Conservation (phyloP, 2,329 filamentous ascomycete species). For the Alternaria infectoria region DNA sequence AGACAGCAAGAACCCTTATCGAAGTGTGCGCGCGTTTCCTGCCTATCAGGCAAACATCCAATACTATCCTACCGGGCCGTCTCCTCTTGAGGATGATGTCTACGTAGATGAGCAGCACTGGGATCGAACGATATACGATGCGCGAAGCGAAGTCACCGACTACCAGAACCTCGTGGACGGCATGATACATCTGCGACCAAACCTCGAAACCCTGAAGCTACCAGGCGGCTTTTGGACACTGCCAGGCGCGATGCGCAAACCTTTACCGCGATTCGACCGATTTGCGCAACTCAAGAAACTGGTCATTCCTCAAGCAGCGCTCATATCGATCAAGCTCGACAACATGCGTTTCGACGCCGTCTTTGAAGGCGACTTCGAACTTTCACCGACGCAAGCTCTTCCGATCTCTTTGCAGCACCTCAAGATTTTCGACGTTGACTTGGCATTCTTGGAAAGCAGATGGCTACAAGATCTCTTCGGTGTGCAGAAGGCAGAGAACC, state of each 20-base stretch:
- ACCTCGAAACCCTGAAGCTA: slow-evolving; percentile 9
- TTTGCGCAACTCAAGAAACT: slow-evolving; percentile 11
- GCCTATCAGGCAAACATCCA: slow-evolving; percentile 22
- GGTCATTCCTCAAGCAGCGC: slow-evolving; percentile 16
- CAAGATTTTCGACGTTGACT: slow-evolving; percentile 17
- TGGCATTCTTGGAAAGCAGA: background rate
- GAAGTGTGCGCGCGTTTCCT: slow-evolving; percentile 17
- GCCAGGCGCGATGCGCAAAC: slow-evolving; percentile 19
- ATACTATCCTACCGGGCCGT: slow-evolving; percentile 5
- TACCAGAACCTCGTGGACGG: slow-evolving; percentile 17
- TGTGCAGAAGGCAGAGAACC: background rate
- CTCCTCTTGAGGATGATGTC: background rate
- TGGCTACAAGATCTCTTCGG: slow-evolving; percentile 16
- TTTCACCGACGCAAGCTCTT: slow-evolving; percentile 6
- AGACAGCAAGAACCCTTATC: slow-evolving; percentile 16
- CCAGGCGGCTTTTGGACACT: slow-evolving; percentile 26
- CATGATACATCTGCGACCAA: slow-evolving; percentile 9
- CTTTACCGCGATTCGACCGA: slow-evolving; percentile 13
- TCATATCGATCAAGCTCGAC: slow-evolving; percentile 20
- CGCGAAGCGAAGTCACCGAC: slow-evolving; percentile 21
- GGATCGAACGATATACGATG: slow-evolving; percentile 18
- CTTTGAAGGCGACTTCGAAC: slow-evolving; percentile 14
- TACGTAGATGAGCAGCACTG: background rate
- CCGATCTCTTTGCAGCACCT: slow-evolving; percentile 12
- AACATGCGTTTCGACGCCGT: slow-evolving; percentile 18